These are phyloP conservation scores for Xylaria sp. DNA, from an alignment of 2,329 filamentous ascomycete species.

Conservation along the genomic window DNA sequence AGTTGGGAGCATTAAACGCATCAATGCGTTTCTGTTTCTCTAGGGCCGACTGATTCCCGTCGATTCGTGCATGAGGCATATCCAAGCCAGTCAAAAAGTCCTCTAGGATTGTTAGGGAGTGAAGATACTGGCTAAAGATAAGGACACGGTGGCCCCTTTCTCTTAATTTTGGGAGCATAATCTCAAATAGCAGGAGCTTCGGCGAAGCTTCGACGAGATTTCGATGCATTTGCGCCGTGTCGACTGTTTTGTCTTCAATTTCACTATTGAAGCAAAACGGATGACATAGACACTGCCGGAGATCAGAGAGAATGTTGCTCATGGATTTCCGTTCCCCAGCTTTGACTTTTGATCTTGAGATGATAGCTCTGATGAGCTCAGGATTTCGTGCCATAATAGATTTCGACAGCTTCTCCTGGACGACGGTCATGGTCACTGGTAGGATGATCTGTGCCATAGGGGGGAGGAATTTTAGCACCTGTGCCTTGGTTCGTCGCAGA, in stretches of 20 bases:
- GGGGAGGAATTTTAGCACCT: conserved; percentile 90
- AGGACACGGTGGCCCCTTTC: conserved; percentile 89
- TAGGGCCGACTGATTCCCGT: conserved; percentile 81
- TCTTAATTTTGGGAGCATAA: conserved; percentile 87
- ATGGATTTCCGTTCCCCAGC: conserved; percentile 79
- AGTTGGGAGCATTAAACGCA: conserved; percentile 87
- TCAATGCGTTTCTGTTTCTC: conserved; percentile 97
- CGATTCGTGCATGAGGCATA: conserved; percentile 80
- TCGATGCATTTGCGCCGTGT: conserved; percentile 70
- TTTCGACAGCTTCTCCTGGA: conserved; percentile 95
- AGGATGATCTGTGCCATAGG: conserved; percentile 95
- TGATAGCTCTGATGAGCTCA: conserved; percentile 86
- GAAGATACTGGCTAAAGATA: conserved; percentile 95
- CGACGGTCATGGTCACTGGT: conserved; percentile 91
- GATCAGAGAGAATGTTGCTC: conserved; percentile 94
- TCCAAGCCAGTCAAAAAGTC: conserved; percentile 86
- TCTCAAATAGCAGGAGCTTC: conserved; percentile 84
- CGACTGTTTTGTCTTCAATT: conserved; percentile 82
- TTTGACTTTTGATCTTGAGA: conserved; percentile 74
- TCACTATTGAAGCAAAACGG: conserved; percentile 92
- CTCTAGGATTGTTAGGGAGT: conserved; percentile 88
- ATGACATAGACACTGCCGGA: conserved; percentile 94
- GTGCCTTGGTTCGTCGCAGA: conserved; percentile 82
- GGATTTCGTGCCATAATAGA: conserved; percentile 93
- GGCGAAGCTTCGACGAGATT: conserved; percentile 92